Percentiles rank a stretch among this genome's conserved stretches.
Conservation (phyloP, 306 rosid species). For the Ammopiptanthus mongolicus region DNA sequence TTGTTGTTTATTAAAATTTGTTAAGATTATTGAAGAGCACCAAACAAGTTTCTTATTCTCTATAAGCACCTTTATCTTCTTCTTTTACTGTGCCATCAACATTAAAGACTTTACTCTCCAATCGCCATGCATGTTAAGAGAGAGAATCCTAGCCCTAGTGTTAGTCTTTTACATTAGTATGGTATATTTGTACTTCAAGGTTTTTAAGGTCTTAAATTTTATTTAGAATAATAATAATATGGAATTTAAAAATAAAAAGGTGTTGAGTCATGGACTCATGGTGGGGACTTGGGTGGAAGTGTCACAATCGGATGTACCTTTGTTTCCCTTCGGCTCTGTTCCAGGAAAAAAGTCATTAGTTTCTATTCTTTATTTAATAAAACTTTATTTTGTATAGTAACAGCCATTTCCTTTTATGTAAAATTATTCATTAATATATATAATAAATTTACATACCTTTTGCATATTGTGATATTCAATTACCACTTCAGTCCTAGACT, state of each 20-base stretch:
- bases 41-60: conserved; percentile 48
- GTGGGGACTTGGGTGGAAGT: conserved; percentile 72
- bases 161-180: background rate
- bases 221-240: conserved; percentile 6
- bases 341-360: conserved; percentile 25
- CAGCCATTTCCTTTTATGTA: conserved; percentile 7
- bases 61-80: conserved; percentile 31
- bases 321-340: conserved; percentile 42
- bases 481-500: background rate
- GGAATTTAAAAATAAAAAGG: conserved; percentile 44
- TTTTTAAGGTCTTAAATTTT: background rate
- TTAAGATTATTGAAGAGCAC: conserved; percentile 35
- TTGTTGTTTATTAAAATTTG: conserved; percentile 47
- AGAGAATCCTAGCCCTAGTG: conserved; percentile 31
- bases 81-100: conserved; percentile 33
- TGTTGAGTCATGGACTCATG: conserved; percentile 41
- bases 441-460: conserved; percentile 15
- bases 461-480: background rate
- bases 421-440: conserved; percentile 9
- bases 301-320: conserved; percentile 67
- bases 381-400: background rate
- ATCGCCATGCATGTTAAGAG: conserved; percentile 39
- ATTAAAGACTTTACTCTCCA: conserved; percentile 18
- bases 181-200: background rate
- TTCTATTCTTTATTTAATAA: conserved; percentile 24